Evolutionary conservation across 2,329 filamentous ascomycete genomes (phyloP).

Genomic region (Penicillium sclerotiorum): DNA sequence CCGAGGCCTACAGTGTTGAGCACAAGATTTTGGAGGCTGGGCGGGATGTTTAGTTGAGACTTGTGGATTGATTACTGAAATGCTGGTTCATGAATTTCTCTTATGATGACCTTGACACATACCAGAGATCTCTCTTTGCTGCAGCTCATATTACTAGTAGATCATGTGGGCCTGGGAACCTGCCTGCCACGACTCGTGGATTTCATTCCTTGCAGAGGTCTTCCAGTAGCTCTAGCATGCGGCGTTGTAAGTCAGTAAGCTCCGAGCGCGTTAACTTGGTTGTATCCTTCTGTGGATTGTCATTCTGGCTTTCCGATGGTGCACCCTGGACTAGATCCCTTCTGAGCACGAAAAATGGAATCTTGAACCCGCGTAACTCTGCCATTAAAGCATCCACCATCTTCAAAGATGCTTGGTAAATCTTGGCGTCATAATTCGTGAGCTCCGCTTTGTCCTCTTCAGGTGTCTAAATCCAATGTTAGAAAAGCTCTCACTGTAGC

Average conservation of each 20-base stretch:
- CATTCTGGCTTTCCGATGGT: not conserved
- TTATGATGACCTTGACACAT: not conserved
- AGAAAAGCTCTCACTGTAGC: not conserved
- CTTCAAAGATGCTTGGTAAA: conserved; percentile 60
- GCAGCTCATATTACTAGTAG: not conserved
- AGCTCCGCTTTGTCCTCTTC: conserved; percentile 59
- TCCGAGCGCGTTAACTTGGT: conserved; percentile 44
- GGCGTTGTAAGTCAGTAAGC: conserved; percentile 47
- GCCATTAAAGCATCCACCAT: conserved; percentile 62
- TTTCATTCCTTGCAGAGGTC: conserved; percentile 48
- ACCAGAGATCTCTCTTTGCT: too few species aligned
- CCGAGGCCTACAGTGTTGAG: not conserved
- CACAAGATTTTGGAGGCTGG: not conserved
- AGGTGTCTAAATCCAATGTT: conserved; percentile 38
- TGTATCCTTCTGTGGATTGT: not conserved
- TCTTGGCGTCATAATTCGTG: conserved; percentile 61
- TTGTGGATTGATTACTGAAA: not conserved
- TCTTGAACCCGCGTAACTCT: conserved; percentile 59
- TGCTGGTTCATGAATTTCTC: not conserved
- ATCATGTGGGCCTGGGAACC: not conserved
- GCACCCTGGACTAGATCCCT: conserved; percentile 43
- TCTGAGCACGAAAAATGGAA: conserved; percentile 63
- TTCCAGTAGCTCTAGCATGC: conserved; percentile 54
- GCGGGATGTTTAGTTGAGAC: not conserved
- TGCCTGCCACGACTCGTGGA: not conserved